Conservation (phyloP, 140 eudicot species). For the Erigeron philadelphicus region DNA sequence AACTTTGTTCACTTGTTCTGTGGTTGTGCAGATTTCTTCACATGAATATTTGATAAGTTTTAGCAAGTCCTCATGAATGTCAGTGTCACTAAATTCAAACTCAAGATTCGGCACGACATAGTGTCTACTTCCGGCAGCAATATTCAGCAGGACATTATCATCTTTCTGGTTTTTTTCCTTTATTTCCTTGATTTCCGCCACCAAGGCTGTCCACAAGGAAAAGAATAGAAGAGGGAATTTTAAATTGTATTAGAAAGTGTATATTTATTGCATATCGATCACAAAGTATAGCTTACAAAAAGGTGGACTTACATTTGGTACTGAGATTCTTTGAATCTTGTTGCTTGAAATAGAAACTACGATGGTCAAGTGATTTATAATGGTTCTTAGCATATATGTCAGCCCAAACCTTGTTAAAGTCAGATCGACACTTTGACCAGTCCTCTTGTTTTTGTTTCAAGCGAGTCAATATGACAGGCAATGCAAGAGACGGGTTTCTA, state of each 20-base stretch:
- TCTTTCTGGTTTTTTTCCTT: slow-evolving; percentile 79
- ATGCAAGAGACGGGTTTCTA: slow-evolving; percentile 67
- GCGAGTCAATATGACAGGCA: slow-evolving; percentile 87
- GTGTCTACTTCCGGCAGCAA: slow-evolving; percentile 80
- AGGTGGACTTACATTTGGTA: slow-evolving; percentile 59
- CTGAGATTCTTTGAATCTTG: slow-evolving; percentile 98
- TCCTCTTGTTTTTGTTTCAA: slow-evolving; percentile 95
- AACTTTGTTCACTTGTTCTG: slow-evolving; percentile 77
- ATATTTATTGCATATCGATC: neutral
- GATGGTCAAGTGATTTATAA: slow-evolving; percentile 92
- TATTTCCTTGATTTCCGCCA: slow-evolving; percentile 72
- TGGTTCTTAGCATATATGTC: slow-evolving; percentile 94
- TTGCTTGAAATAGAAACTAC: slow-evolving; percentile 98
- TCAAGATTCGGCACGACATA: slow-evolving; percentile 58
- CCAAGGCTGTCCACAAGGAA: slow-evolving; percentile 56
- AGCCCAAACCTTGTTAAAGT: slow-evolving; percentile 97
- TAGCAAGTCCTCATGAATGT: slow-evolving; percentile 74
- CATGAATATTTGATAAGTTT: slow-evolving; percentile 80
- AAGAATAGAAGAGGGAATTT: neutral
- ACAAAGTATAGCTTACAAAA: neutral
- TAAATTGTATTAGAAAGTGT: neutral
- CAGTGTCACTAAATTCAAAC: slow-evolving; percentile 56
- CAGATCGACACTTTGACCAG: slow-evolving; percentile 86
- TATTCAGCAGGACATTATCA: slow-evolving; percentile 49
- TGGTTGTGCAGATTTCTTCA: slow-evolving; percentile 77